Evolutionary conservation across 2,329 filamentous ascomycete genomes (phyloP).

Genomic region (Phyllosticta ampelicida): DNA sequence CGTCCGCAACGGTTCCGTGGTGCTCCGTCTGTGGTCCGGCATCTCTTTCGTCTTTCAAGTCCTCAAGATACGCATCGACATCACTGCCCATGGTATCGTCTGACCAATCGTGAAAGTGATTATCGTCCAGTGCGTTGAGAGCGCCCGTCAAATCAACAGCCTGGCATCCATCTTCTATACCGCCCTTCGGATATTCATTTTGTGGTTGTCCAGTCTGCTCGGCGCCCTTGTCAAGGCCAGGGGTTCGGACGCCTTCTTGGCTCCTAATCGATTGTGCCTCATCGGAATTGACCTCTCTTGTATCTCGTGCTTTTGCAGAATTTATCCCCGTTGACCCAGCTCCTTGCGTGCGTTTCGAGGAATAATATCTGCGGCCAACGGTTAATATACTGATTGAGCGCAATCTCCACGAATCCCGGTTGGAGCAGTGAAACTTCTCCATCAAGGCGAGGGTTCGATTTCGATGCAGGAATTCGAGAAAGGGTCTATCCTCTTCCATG

Average conservation of each 20-base stretch:
- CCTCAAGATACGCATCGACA: not conserved
- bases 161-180: not conserved
- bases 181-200: not conserved
- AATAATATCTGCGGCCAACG: not conserved
- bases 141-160: not conserved
- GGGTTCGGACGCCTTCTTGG: not conserved
- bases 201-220: not conserved
- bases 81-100: not conserved
- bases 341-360: not conserved
- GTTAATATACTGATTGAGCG: not conserved
- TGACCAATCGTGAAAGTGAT: not conserved
- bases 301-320: not conserved
- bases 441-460: constrained; percentile 33
- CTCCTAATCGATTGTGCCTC: not conserved
- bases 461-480: constrained; percentile 41
- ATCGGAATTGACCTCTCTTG: not conserved
- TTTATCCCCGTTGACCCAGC: not conserved
- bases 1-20: not conserved
- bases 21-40: not conserved
- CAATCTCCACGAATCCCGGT: constrained; percentile 12
- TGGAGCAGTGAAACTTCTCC: constrained; percentile 17
- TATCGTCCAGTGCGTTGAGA: not conserved
- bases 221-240: no score
- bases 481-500: not conserved
- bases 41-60: not conserved